These are phyloP conservation scores for Tieghemostelium lacteum DNA, from an alignment of 78 protist species.

Conservation along the genomic window DNA sequence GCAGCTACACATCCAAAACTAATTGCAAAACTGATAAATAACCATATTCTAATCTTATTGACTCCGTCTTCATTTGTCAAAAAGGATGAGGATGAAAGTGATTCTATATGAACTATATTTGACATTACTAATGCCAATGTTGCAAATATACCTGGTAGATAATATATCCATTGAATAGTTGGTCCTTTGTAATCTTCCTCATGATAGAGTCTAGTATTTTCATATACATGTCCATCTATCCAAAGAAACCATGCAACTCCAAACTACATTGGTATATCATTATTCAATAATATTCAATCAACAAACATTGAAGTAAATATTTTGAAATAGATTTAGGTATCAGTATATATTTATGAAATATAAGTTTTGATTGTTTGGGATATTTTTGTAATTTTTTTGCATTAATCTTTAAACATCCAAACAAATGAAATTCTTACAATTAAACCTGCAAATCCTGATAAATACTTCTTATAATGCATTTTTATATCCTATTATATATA, in stretches of 20 bases:
- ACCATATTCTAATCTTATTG: slow-evolving; percentile 41
- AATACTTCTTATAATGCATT: neutral
- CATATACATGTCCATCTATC: slow-evolving; percentile 82
- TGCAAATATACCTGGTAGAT: slow-evolving; percentile 72
- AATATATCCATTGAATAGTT: slow-evolving; percentile 61
- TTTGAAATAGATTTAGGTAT: too few relatives aligned
- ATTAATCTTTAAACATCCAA: too few relatives aligned
- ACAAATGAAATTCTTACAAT: slow-evolving; percentile 2
- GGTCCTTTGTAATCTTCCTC: slow-evolving; percentile 18
- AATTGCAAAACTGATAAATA: slow-evolving; percentile 71
- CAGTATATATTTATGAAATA: too few relatives aligned
- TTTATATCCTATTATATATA: neutral
- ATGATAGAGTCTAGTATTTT: slow-evolving; percentile 3
- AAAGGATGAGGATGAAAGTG: slow-evolving; percentile 3
- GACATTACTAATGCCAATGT: slow-evolving; percentile 61
- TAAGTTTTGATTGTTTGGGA: too few relatives aligned
- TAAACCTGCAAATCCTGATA: slow-evolving; percentile 27
- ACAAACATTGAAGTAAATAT: too few relatives aligned
- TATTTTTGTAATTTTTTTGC: too few relatives aligned
- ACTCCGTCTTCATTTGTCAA: slow-evolving; percentile 10
- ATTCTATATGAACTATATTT: slow-evolving; percentile 35
- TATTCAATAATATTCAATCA: too few relatives aligned
- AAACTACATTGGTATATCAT: slow-evolving; percentile 14
- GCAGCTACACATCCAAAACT: slow-evolving; percentile 68
- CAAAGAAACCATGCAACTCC: slow-evolving; percentile 59